Conservation (phyloP, 2,329 filamentous ascomycete genomes). For the Thelonectria olida region DNA sequence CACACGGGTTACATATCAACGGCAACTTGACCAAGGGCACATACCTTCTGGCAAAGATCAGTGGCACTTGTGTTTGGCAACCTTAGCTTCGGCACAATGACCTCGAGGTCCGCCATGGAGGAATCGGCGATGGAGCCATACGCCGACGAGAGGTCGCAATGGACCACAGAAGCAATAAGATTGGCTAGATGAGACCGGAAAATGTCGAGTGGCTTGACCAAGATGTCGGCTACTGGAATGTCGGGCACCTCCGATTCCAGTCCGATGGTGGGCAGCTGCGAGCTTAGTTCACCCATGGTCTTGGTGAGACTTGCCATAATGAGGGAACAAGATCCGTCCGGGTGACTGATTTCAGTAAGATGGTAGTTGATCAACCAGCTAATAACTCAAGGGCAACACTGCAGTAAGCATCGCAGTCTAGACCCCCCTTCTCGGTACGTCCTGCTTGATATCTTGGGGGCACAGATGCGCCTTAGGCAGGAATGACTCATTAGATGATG, state of each 20-base stretch:
- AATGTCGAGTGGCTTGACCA: slow-evolving; percentile 4
- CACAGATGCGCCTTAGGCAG: not conserved
- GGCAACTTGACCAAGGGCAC: not conserved
- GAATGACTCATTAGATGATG: not conserved
- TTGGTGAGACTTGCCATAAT: not conserved
- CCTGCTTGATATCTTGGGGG: not conserved
- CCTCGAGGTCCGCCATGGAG: not conserved
- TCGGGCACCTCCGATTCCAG: slow-evolving; percentile 1
- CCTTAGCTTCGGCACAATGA: slow-evolving; percentile 2
- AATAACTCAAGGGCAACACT: no score
- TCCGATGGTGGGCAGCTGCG: not conserved
- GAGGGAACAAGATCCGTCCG: not conserved
- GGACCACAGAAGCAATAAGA: not conserved
- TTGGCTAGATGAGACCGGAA: slow-evolving; percentile 1
- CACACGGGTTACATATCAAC: not conserved
- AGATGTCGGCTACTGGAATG: not conserved
- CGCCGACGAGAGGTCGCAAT: not conserved
- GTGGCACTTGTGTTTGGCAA: not conserved
- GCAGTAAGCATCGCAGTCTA: not conserved
- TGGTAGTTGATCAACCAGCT: not conserved
- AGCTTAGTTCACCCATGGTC: slow-evolving; percentile 4
- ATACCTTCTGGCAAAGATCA: not conserved
- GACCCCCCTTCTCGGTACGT: not conserved
- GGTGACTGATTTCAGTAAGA: not conserved
- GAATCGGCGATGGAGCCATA: not conserved